Evolutionary conservation across 2,329 filamentous ascomycete species (phyloP), one percentile per base, ranked within the genome.

Genomic region (Aureobasidium leucospermi): DNA sequence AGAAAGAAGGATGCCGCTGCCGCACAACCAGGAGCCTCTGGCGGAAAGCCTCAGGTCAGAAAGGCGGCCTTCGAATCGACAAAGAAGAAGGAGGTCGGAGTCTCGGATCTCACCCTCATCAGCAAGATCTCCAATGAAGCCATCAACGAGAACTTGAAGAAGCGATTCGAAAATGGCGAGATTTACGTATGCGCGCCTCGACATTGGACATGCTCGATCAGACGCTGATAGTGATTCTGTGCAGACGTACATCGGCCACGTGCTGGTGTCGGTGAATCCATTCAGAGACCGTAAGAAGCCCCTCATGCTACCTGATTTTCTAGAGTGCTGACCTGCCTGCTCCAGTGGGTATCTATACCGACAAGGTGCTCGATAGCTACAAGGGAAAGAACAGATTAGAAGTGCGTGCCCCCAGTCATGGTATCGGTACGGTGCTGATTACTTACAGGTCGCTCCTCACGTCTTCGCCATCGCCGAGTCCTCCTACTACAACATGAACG

Each of bases 401-500:
- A 76, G 81, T 56, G 2, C 29, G 52, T 45, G 23, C 29, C 28
- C 41, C 13, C 41, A 6, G 19, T n/a, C 31, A 36, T 6, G 9
- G 31, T 16, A 10, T 28, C 2, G 6, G 6, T 11, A 15, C 41
- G 46, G 6, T 9, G 19, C 41, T 56, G 52, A 56, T 19, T 6
- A n/a, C 6, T 15, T 19, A 4, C 31, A 56, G 52, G 52, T 85
- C 61, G 59, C 68, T 68, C 94, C 94, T 8, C 94, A 99, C 75
- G 94, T 99, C 67, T 99, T 96, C 73, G 93, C 91, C 62, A 94
- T 99, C 69, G 94, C 94, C 71, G 94, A 99, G 76, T 88, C 93
- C 7, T 76, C 92, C 59, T 99, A 99, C 79, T 97, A 97, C 79
- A 97, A 99, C 79, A 97, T 99, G 94, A 97, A 97, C 75, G 93